Conservation (phyloP, 2,329 filamentous ascomycete species). For the Gaeumannomyces sp. region DNA sequence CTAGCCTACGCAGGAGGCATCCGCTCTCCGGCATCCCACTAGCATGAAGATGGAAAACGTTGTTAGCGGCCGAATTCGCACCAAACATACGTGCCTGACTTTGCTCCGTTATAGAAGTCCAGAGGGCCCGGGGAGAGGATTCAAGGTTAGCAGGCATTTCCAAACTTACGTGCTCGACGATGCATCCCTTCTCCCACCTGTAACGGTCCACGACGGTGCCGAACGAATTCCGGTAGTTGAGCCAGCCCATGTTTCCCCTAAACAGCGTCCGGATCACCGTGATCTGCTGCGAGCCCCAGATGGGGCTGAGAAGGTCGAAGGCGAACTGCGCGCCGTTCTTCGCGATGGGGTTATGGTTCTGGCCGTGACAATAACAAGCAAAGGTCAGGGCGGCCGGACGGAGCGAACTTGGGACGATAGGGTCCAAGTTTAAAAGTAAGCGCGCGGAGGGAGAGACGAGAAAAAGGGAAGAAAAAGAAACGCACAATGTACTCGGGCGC, state of each 20-base stretch:
- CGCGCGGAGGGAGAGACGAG: no score
- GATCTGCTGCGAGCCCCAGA: constrained; percentile 20
- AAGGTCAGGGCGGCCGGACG: no score
- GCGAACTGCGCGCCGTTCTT: constrained; percentile 19
- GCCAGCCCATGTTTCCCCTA: constrained; percentile 19
- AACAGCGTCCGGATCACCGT: constrained; percentile 21
- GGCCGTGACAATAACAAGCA: neutral
- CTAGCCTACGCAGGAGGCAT: neutral
- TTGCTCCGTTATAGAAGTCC: no score
- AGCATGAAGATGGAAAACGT: neutral
- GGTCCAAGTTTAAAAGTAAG: no score
- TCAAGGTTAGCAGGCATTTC: no score
- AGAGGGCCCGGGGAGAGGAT: no score
- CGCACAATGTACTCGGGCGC: constrained; percentile 16
- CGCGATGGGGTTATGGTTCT: constrained; percentile 21
- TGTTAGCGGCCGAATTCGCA: neutral
- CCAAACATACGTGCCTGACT: neutral
- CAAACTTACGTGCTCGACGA: constrained; percentile 20
- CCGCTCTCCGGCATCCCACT: neutral
- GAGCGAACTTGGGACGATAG: no score
- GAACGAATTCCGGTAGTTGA: constrained; percentile 19
- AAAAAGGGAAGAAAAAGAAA: neutral
- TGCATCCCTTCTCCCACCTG: constrained; percentile 21
- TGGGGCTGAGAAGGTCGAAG: constrained; percentile 19
- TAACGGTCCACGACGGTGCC: constrained; percentile 21